phyloP scores from a whole-genome alignment of 306 rosid genomes.

The Vigna reflexopilosa region DNA sequence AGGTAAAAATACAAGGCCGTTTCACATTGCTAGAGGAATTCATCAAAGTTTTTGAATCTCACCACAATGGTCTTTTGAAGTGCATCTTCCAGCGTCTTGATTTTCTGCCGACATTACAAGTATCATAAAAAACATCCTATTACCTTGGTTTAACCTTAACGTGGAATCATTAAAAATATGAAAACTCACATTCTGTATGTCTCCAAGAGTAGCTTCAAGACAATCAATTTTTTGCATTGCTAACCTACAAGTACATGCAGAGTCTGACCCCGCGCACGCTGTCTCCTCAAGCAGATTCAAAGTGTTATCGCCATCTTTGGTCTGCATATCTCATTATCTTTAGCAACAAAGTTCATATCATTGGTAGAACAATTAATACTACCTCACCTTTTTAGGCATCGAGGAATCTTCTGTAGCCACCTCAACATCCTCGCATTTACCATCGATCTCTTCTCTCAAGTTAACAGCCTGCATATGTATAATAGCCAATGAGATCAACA shows the following conservation, averaged over 20 bases:
- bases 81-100: constrained; percentile 72
- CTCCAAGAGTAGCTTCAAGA: constrained; percentile 67
- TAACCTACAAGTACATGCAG: constrained; percentile 31
- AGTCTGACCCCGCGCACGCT: constrained; percentile 19
- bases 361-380: neutral
- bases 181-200: constrained; percentile 65
- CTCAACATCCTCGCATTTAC: constrained; percentile 32
- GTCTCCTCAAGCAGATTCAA: constrained; percentile 26
- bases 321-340: constrained; percentile 22
- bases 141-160: constrained; percentile 1
- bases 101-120: constrained; percentile 60
- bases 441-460: constrained; percentile 42
- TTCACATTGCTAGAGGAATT: constrained; percentile 9
- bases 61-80: constrained; percentile 72
- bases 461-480: constrained; percentile 59
- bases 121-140: constrained; percentile 6
- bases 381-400: constrained; percentile 48
- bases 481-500: constrained; percentile 17
- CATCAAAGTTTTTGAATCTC: constrained; percentile 35
- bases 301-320: constrained; percentile 23
- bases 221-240: constrained; percentile 58
- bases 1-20: neutral
- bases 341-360: neutral
- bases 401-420: constrained; percentile 40
- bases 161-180: neutral